Evolutionary conservation across 345 rosid species (phyloP).

Genomic region (Sapria himalayana): DNA sequence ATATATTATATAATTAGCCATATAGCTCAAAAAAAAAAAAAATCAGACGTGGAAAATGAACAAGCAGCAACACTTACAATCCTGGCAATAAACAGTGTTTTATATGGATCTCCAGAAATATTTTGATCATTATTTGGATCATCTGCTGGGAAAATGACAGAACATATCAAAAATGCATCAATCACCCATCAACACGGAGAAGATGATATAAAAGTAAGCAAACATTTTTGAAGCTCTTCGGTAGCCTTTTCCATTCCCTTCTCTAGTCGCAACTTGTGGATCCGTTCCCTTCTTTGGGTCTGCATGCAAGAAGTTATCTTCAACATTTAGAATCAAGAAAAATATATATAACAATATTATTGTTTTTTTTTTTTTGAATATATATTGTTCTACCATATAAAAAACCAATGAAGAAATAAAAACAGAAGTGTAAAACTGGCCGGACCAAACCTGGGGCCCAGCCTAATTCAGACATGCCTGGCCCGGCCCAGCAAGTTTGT

Average conservation of each 20-base stretch:
- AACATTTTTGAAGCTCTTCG: constrained; percentile 64
- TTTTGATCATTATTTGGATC: constrained; percentile 63
- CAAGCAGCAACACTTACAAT: constrained; percentile 31
- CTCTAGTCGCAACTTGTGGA: constrained; percentile 54
- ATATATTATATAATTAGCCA: too few relatives aligned
- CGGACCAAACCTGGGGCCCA: too few relatives aligned
- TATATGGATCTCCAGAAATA: constrained; percentile 92
- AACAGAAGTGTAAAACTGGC: too few relatives aligned
- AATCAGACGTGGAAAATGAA: too few relatives aligned
- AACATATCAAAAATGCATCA: constrained; percentile 1
- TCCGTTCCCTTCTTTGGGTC: constrained; percentile 60
- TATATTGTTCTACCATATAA: too few relatives aligned
- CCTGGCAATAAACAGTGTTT: constrained; percentile 86
- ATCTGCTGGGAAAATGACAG: constrained; percentile 26
- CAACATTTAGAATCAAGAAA: too few relatives aligned
- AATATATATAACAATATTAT: too few relatives aligned
- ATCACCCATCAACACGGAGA: not conserved
- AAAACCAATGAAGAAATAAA: too few relatives aligned
- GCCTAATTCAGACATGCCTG: too few relatives aligned
- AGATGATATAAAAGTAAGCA: constrained; percentile 7
- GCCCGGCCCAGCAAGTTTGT: too few relatives aligned
- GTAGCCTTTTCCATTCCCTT: constrained; percentile 75
- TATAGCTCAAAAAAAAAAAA: too few relatives aligned
- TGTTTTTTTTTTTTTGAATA: too few relatives aligned
- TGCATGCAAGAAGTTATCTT: constrained; percentile 9